Base-by-base conservation (phyloP, 202 grass and related monocot genomes). In the Cymbopogon flexuosus region DNA sequence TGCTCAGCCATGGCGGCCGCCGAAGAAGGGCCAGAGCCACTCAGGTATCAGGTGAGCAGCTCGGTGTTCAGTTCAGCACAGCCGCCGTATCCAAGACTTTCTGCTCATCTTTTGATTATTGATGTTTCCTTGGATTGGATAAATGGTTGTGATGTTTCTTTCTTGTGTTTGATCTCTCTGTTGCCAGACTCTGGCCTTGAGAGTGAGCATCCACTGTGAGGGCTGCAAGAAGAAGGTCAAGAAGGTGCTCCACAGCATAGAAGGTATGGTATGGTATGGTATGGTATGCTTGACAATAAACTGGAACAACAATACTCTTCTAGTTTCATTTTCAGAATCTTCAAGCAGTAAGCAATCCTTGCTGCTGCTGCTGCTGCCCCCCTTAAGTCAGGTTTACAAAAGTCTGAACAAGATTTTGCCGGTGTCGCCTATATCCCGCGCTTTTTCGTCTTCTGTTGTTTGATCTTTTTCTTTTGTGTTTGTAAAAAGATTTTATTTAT, bases 211-310 rank as follows among this genome's bases (percentile, higher is more conserved):
- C 79, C 96, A 99, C 85, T 99, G 96, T 81, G 90, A 95, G 77
- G 96, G 96, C 8, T 99, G 96, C 90, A 95, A 87, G 92, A 99
- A 99, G 84, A 99, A 95, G 85, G 92, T 99, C 33, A 87, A 62
- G 74, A 99, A 79, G 62, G 88, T 95, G 37, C 87, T 99, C 21
- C 73, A 72, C 33, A 77, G 5, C 68, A 86, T 95, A 72, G 84
- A 89, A 74, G 96, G 94, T 27, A 27, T n/a, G n/a, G n/a, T n/a
- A n/a, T n/a, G n/a, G n/a, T n/a, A n/a, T n/a, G n/a, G n/a, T n/a
- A n/a, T n/a, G n/a, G n/a, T n/a, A n/a, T n/a, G n/a, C n/a, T n/a
- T n/a, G n/a, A n/a, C n/a, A n/a, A n/a, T n/a, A n/a, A n/a, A n/a
- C n/a, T n/a, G n/a, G n/a, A n/a, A n/a, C n/a, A n/a, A n/a, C n/a